phyloP scores from a whole-genome alignment of 495 filamentous ascomycete genomes.

The Ramalina peruviana region DNA sequence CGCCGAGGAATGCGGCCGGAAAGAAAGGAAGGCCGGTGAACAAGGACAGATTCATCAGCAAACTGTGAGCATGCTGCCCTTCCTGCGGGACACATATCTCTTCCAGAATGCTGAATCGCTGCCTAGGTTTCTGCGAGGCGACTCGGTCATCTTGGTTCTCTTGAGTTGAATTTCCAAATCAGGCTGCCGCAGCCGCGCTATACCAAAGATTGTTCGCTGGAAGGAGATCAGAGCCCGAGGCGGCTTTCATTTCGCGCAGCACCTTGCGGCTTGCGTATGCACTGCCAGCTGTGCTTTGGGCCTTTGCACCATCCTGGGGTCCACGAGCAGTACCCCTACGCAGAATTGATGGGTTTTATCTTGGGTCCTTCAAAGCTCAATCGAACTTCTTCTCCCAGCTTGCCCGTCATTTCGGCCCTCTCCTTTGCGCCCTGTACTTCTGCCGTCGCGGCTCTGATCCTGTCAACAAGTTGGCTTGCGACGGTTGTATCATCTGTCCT shows the following conservation, averaged over 20 bases:
- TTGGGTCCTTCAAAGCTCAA: constrained; percentile 14
- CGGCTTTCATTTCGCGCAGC: too few relatives aligned
- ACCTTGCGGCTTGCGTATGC: too few relatives aligned
- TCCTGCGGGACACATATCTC: too few relatives aligned
- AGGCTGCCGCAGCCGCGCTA: background rate
- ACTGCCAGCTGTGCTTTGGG: too few relatives aligned
- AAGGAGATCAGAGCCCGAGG: too few relatives aligned
- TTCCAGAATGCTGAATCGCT: background rate
- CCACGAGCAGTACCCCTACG: background rate
- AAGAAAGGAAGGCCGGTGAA: constrained; percentile 86
- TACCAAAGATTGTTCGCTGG: too few relatives aligned
- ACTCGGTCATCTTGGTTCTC: constrained; percentile 85
- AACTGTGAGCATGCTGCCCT: constrained; percentile 52
- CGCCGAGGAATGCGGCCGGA: constrained; percentile 56
- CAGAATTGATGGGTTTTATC: background rate
- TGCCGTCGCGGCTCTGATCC: constrained; percentile 6
- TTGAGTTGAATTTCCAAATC: constrained; percentile 45
- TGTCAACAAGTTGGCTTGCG: constrained; percentile 2
- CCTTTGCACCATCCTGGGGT: too few relatives aligned
- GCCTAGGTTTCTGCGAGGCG: constrained; percentile 77
- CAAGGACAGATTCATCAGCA: constrained; percentile 97
- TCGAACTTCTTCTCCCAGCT: background rate
- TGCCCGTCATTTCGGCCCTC: constrained; percentile 8
- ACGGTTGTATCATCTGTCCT: constrained; percentile 11
- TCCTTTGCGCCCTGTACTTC: constrained; percentile 15